Evolutionary conservation across 805 yeast species (phyloP).

Genomic region (Saccharomycopsis schoenii): DNA sequence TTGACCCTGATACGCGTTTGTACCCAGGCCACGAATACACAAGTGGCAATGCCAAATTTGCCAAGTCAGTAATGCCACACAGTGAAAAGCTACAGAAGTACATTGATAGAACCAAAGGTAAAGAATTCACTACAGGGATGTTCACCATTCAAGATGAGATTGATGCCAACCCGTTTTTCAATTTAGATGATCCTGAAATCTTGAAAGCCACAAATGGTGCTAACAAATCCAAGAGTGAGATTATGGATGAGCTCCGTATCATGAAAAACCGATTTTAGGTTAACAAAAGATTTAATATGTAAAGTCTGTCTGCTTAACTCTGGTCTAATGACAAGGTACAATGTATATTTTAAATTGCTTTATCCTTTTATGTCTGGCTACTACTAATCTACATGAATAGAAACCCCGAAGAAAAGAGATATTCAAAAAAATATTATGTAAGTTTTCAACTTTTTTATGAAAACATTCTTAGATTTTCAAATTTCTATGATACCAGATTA

Average conservation of each 20-base stretch:
- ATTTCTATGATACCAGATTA: no score
- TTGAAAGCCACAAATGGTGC: constrained; percentile 47
- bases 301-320: neutral
- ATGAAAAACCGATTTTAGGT: constrained; percentile 46
- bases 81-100: constrained; percentile 26
- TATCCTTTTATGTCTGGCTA: no score
- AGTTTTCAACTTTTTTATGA: no score
- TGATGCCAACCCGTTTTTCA: constrained; percentile 82
- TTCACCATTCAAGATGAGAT: constrained; percentile 82
- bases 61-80: constrained; percentile 48
- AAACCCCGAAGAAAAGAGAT: no score
- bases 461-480: no score
- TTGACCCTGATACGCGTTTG: constrained; percentile 64
- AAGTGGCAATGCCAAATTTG: constrained; percentile 66
- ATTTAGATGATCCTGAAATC: constrained; percentile 55
- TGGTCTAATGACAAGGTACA: no score
- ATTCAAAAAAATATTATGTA: no score
- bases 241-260: constrained; percentile 66
- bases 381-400: no score
- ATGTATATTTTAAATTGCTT: no score
- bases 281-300: neutral
- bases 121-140: constrained; percentile 75
- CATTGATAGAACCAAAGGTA: constrained; percentile 41
- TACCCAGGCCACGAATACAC: constrained; percentile 98
- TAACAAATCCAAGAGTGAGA: constrained; percentile 31